Base-by-base conservation (phyloP, 176 grass and related monocot species). In the Tillandsia leiboldiana region DNA sequence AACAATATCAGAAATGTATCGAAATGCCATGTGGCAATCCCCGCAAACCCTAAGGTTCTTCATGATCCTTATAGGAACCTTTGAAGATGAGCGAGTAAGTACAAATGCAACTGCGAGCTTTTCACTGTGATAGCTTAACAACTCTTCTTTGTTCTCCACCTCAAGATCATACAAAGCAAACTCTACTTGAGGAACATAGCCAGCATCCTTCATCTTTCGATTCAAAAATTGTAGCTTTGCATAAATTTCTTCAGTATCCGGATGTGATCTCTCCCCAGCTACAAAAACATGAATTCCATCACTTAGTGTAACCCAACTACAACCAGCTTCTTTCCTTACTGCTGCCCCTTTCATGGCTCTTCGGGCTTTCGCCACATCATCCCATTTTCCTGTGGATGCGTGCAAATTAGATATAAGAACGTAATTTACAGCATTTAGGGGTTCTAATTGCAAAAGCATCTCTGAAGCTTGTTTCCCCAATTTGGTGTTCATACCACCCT, bases 381-480 rank as follows among this genome's bases (percentile, higher is more conserved):
- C 83, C 87, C 87, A 95, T 69, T 74, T 95, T 67, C 81, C 87
- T 82, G 74, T 87, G 63, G 80, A 83, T 65, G 90, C 83, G 79
- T 90, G 79, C 51, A 84, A 84, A 71, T 84, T 95, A 53, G 90
- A 86, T 68, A 71, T 71, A 58, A 95, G 81, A 64, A 95, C 87
- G 70, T 95, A 95, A 61, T 95, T 95, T 59, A 86, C 87, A 65
- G 87, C 87, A 75, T 95, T 95, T 77, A 82, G 81, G 77, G 86
- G 90, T 81, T 95, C 90, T 73, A 95, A 50, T 81, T 84, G 75
- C 68, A 95, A 77, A 72, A 95, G 87, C 81, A 80, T 87, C 65
- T 74, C 76, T 58, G 75, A 90, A 82, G 90, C 87, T 79, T 84
- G 79, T 80, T 53, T 87, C 13, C 71, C 83, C 58, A 95, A 59